Evolutionary conservation across 768 basidiomycete species (phyloP).

Genomic region (Pisolithus microcarpus): DNA sequence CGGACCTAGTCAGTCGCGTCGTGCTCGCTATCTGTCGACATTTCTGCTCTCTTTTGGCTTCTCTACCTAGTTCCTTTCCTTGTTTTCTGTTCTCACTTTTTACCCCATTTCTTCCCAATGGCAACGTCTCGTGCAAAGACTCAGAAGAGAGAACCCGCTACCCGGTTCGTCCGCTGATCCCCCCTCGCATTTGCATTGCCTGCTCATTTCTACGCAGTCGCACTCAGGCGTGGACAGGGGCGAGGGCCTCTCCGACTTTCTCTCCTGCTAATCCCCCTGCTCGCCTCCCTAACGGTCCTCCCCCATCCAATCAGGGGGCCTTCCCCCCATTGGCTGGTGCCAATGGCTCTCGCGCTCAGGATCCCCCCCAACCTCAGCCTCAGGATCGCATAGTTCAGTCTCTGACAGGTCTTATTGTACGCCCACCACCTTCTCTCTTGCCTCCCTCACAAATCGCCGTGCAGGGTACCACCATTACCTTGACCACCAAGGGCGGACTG

Average conservation of each 20-base stretch:
- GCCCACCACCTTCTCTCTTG: constrained; percentile 25
- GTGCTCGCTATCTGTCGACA: constrained; percentile 30
- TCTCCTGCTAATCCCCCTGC: constrained; percentile 40
- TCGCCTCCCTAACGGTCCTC: constrained; percentile 39
- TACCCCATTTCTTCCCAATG: constrained; percentile 34
- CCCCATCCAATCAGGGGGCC: constrained; percentile 25
- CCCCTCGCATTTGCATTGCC: constrained; percentile 6
- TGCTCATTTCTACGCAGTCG: constrained; percentile 25
- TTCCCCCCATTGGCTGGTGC: constrained; percentile 39
- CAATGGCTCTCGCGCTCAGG: constrained; percentile 42
- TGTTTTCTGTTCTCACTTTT: constrained; percentile 20
- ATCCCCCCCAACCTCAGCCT: constrained; percentile 22
- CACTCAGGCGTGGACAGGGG: constrained; percentile 51
- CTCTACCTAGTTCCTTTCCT: constrained; percentile 18
- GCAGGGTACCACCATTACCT: constrained; percentile 76
- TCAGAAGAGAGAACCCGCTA: constrained; percentile 50
- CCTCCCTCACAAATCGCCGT: constrained; percentile 5
- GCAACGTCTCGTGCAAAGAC: constrained; percentile 59
- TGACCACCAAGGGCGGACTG: constrained; percentile 59
- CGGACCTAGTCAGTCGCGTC: constrained; percentile 24
- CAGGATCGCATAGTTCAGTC: constrained; percentile 59
- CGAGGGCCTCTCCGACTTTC: constrained; percentile 66
- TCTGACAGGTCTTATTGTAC: constrained; percentile 63
- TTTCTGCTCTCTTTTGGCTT: constrained; percentile 27
- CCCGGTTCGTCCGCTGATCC: constrained; percentile 38